phyloP scores from a whole-genome alignment of 2,329 filamentous ascomycete species.

The Stenocarpella maydis region DNA sequence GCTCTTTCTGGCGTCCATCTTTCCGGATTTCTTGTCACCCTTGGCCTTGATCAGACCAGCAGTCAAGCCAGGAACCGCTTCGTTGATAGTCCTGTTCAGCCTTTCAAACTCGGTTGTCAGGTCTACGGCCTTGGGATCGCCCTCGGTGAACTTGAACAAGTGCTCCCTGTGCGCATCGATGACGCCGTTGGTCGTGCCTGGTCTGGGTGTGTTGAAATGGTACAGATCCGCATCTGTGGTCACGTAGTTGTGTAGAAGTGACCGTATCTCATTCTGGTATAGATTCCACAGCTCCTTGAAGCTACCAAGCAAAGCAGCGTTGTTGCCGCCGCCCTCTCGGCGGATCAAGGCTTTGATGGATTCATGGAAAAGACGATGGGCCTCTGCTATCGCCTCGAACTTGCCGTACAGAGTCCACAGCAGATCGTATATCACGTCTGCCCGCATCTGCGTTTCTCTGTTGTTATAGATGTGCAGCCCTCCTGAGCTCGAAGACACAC shows the following conservation, averaged over 20 bases:
- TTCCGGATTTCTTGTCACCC: constrained; percentile 45
- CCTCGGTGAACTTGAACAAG: constrained; percentile 87
- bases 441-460: constrained; percentile 78
- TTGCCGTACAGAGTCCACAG: constrained; percentile 94
- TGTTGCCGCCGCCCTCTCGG: constrained; percentile 75
- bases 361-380: constrained; percentile 92
- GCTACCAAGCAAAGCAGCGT: constrained; percentile 76
- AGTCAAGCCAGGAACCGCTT: constrained; percentile 91
- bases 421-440: constrained; percentile 88
- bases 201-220: constrained; percentile 64
- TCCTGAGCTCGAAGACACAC: constrained; percentile 60
- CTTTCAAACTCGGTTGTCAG: constrained; percentile 88
- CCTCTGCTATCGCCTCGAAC: constrained; percentile 96
- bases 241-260: constrained; percentile 92
- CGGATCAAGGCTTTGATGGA: constrained; percentile 86
- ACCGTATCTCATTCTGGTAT: constrained; percentile 96
- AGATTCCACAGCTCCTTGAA: constrained; percentile 99
- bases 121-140: constrained; percentile 80
- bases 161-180: constrained; percentile 63
- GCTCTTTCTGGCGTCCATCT: constrained; percentile 50
- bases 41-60: constrained; percentile 61
- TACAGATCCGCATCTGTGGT: constrained; percentile 86
- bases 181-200: constrained; percentile 54
- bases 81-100: constrained; percentile 86
- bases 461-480: constrained; percentile 70